A percentile compares a stretch with the other conserved stretches of the same genome.
These are phyloP conservation scores for Cylindrotheca closterium DNA, from an alignment of 108 stramenopile genomes.

Conservation along the genomic window DNA sequence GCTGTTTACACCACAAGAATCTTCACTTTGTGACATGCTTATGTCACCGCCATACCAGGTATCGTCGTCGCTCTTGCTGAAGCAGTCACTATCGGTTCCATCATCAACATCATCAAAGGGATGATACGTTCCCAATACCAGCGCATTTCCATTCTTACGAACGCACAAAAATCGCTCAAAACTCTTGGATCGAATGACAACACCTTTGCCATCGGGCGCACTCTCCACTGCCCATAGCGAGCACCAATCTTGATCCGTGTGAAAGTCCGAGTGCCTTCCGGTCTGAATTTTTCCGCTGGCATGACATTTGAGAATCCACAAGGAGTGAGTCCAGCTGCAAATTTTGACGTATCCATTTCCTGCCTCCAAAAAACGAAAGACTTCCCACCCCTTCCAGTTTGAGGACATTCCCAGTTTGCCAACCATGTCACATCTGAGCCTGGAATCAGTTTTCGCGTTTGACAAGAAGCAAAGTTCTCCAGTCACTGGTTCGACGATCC, in stretches of 20 bases:
- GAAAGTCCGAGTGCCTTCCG: neutral
- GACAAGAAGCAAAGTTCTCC: conserved; percentile 37
- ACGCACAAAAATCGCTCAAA: neutral
- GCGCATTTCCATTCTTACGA: neutral
- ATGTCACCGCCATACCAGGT: neutral
- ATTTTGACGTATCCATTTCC: conserved; percentile 32
- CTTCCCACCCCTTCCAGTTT: conserved; percentile 41
- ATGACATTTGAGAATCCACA: neutral
- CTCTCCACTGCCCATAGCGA: neutral
- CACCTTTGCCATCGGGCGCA: neutral
- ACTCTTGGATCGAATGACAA: neutral
- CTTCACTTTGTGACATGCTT: neutral
- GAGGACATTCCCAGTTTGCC: conserved; percentile 30
- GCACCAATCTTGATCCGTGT: neutral
- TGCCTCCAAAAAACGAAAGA: conserved; percentile 48
- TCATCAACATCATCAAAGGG: neutral
- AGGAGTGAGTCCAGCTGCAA: conserved; percentile 41
- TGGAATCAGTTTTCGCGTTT: conserved; percentile 14
- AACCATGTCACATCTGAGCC: conserved; percentile 41
- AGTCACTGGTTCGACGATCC: neutral
- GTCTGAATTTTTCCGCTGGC: neutral
- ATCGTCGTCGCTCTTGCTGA: neutral
- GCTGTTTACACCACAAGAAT: too few species aligned
- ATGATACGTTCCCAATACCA: neutral
- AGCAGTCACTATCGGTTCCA: neutral